Percentiles rank a stretch among this genome's conserved stretches.
These are phyloP conservation scores for Thermothielavioides terrestris DNA, from an alignment of 495 filamentous ascomycete species.

Conservation along the genomic window DNA sequence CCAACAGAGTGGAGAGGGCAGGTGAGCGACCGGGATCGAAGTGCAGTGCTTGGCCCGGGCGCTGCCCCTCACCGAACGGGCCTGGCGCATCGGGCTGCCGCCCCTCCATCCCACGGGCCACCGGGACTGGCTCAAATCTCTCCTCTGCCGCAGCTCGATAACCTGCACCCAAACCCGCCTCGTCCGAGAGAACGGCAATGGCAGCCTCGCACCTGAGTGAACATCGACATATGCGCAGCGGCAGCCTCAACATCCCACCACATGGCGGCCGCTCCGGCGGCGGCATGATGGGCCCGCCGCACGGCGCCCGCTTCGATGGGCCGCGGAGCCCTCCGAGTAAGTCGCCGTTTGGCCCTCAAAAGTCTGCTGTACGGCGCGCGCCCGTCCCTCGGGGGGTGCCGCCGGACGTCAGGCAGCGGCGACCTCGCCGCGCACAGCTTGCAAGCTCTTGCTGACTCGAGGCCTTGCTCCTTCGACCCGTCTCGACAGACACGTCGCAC, in stretches of 20 bases:
- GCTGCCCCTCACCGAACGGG: not conserved
- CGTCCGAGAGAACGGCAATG: constrained; percentile 9
- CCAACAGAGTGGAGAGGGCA: no score
- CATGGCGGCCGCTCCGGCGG: constrained; percentile 22
- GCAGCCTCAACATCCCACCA: constrained; percentile 45
- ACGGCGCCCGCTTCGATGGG: constrained; percentile 50
- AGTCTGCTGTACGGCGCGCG: no score
- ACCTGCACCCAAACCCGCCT: not conserved
- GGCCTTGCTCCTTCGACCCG: constrained; percentile 9
- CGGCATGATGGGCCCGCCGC: constrained; percentile 32
- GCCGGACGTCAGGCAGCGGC: no score
- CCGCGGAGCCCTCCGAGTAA: constrained; percentile 78
- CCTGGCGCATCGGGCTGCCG: not conserved
- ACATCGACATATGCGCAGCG: constrained; percentile 45
- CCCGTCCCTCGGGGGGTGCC: no score
- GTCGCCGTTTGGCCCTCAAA: no score
- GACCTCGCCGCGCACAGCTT: no score
- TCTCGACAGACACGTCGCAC: constrained; percentile 94
- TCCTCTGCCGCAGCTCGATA: not conserved
- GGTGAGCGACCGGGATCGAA: no score
- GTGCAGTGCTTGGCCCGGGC: not conserved
- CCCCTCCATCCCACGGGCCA: not conserved
- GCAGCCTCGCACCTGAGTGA: constrained; percentile 33
- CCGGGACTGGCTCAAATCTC: not conserved
- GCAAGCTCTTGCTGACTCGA: constrained; percentile 9